These are phyloP conservation scores for Boletus subparvulus DNA, from an alignment of 768 basidiomycete genomes.

Conservation along the genomic window DNA sequence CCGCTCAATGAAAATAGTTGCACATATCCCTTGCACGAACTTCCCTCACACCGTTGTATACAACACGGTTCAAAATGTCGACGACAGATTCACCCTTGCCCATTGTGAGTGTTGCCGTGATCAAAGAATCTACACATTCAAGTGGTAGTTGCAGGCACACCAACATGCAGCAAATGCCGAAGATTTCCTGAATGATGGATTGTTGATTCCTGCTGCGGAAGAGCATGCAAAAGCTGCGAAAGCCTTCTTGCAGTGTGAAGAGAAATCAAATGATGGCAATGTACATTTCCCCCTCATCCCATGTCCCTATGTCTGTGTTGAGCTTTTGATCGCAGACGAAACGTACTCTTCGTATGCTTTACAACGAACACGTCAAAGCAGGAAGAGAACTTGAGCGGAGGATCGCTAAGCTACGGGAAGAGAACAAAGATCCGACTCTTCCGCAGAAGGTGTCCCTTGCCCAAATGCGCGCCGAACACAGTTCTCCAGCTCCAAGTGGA, in stretches of 20 bases:
- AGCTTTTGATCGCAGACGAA: slow-evolving; percentile 53
- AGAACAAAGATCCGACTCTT: slow-evolving; percentile 73
- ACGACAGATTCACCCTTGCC: slow-evolving; percentile 51
- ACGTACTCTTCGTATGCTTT: slow-evolving; percentile 71
- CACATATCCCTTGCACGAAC: background rate
- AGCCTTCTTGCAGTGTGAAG: slow-evolving; percentile 69
- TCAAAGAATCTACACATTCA: background rate
- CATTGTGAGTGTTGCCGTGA: slow-evolving; percentile 36
- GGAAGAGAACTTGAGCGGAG: slow-evolving; percentile 69
- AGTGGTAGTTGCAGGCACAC: slow-evolving; percentile 57
- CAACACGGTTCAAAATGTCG: slow-evolving; percentile 24
- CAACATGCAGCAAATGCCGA: slow-evolving; percentile 82
- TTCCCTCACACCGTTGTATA: background rate
- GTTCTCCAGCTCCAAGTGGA: slow-evolving; percentile 16
- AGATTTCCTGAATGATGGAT: slow-evolving; percentile 62
- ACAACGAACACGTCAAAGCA: slow-evolving; percentile 71
- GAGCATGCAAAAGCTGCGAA: slow-evolving; percentile 77
- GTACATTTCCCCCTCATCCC: slow-evolving; percentile 39
- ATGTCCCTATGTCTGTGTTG: background rate
- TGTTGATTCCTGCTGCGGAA: slow-evolving; percentile 69
- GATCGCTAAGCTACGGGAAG: slow-evolving; percentile 68
- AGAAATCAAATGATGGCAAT: slow-evolving; percentile 71
- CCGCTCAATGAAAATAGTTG: slow-evolving; percentile 5
- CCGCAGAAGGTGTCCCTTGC: slow-evolving; percentile 55
- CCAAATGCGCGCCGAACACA: slow-evolving; percentile 25